Conservation (phyloP, 1,139 yeast species). For the Saccharomyces uvarum region DNA sequence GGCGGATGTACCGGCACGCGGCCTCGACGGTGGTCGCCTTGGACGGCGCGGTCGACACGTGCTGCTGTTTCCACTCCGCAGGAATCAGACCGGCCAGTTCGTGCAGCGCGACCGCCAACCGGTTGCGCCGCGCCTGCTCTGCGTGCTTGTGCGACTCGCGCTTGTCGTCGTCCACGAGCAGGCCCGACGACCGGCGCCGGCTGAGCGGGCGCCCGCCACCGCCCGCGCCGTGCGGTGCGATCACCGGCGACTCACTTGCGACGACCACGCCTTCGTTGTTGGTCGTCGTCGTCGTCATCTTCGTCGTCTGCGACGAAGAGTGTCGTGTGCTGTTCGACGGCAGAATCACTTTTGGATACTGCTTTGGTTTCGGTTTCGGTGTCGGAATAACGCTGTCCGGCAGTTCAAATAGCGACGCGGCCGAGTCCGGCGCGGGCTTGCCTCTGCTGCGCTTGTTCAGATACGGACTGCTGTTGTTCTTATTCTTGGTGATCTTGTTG, state of each 20-base stretch:
- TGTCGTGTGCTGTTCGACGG: conserved; percentile 19
- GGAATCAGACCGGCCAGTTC: conserved; percentile 69
- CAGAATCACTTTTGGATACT: conserved; percentile 24
- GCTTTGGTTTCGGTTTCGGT: conserved; percentile 13
- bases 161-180: conserved; percentile 33
- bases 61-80: conserved; percentile 37
- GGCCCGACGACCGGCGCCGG: neutral
- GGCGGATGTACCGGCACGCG: conserved; percentile 63
- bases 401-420: neutral
- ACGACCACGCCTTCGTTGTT: neutral
- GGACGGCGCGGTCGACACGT: conserved; percentile 56
- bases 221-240: conserved; percentile 18
- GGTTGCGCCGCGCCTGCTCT: conserved; percentile 89
- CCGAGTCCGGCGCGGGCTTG: neutral
- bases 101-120: conserved; percentile 80
- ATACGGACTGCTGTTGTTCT: conserved; percentile 26
- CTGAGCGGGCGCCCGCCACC: neutral
- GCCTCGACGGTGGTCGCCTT: conserved; percentile 93
- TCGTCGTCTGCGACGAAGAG: neutral
- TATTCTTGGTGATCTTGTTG: neutral
- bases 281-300: neutral
- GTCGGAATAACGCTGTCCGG: conserved; percentile 4
- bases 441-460: conserved; percentile 25
- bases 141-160: conserved; percentile 86
- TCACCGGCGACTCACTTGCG: conserved; percentile 30